Conservation (phyloP, 2,329 filamentous ascomycete genomes). For the Macrophomina phaseolina region DNA sequence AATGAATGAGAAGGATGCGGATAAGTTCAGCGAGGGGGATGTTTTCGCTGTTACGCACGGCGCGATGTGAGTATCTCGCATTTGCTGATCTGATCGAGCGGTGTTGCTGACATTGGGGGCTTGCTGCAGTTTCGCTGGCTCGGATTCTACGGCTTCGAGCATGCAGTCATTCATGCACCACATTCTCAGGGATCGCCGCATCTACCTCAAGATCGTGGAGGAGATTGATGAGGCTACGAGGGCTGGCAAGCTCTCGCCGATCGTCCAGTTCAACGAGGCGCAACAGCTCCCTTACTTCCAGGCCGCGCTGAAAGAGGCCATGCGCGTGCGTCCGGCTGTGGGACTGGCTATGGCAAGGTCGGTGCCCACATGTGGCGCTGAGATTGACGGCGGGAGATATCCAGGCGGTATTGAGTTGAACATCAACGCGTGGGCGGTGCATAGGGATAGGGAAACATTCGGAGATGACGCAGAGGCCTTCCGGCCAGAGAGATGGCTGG, state of each 20-base stretch:
- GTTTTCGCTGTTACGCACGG: slow-evolving; percentile 23
- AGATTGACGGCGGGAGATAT: slow-evolving; percentile 38
- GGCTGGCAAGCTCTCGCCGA: slow-evolving; percentile 28
- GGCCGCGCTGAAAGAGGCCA: slow-evolving; percentile 45
- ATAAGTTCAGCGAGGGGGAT: slow-evolving; percentile 15
- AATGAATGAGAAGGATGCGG: slow-evolving; percentile 3
- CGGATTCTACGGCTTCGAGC: slow-evolving; percentile 40
- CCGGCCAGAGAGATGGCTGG: slow-evolving; percentile 54
- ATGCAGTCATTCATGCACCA: slow-evolving; percentile 45
- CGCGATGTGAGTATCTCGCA: not conserved
- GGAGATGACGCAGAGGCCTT: slow-evolving; percentile 47
- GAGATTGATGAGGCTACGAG: slow-evolving; percentile 15
- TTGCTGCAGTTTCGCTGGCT: slow-evolving; percentile 42
- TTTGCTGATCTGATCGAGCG: not conserved
- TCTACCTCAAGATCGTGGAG: slow-evolving; percentile 45
- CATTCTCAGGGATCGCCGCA: slow-evolving; percentile 36
- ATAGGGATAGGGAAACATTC: slow-evolving; percentile 49
- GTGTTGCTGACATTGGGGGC: not conserved
- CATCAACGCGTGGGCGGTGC: slow-evolving; percentile 52
- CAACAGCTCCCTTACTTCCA: slow-evolving; percentile 41
- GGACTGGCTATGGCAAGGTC: slow-evolving; percentile 39
- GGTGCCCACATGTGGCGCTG: slow-evolving; percentile 40
- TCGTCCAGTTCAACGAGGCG: slow-evolving; percentile 31
- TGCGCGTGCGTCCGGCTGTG: slow-evolving; percentile 45
- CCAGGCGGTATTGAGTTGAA: slow-evolving; percentile 50